A percentile compares a stretch with the other conserved stretches of the same genome.
Conservation (phyloP, 257 asterid genomes). For the Lithospermum erythrorhizon region DNA sequence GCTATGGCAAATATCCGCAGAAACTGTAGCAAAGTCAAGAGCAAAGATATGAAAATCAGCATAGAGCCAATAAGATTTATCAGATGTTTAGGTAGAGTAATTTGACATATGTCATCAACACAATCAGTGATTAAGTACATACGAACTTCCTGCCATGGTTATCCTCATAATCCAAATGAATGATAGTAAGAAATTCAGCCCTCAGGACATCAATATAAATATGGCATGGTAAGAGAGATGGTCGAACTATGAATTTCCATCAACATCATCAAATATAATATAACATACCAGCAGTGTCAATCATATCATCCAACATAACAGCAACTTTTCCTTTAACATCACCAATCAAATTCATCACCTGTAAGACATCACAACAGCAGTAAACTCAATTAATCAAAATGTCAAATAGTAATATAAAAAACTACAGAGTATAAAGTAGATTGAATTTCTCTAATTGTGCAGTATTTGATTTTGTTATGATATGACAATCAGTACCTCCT, state of each 20-base stretch:
- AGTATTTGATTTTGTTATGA: background rate
- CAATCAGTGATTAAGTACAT: background rate
- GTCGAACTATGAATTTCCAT: background rate
- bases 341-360: slow-evolving; percentile 95
- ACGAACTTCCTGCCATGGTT: background rate
- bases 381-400: no score
- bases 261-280: background rate
- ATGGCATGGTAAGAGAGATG: background rate
- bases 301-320: slow-evolving; percentile 95
- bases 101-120: no score
- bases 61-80: background rate
- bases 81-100: no score
- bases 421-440: background rate
- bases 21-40: background rate
- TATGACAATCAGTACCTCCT: no score
- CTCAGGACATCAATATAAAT: background rate
- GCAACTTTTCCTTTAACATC: slow-evolving; percentile 94
- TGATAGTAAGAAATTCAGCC: background rate
- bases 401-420: background rate
- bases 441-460: background rate
- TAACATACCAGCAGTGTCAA: slow-evolving; percentile 80
- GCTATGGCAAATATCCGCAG: background rate
- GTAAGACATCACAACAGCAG: slow-evolving; percentile 5
- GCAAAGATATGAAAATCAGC: background rate
- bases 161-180: background rate